These are phyloP conservation scores for Mycosphaerella arachidis DNA, from an alignment of 2,329 filamentous ascomycete genomes.

Conservation along the genomic window DNA sequence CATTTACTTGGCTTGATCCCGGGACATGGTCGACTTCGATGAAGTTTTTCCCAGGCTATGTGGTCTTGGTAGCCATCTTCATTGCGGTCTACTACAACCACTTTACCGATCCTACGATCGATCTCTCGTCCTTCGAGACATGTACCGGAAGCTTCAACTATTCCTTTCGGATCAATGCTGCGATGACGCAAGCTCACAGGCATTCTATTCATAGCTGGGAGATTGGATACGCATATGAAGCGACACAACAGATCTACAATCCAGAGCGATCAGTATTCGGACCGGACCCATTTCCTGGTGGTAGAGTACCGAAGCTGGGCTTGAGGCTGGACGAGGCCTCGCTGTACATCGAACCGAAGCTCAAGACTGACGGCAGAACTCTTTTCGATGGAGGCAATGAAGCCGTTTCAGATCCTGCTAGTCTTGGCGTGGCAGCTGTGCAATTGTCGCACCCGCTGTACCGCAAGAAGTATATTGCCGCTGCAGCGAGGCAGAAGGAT, in stretches of 20 bases:
- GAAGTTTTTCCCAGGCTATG: slow-evolving; percentile 18
- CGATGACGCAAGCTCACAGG: slow-evolving; percentile 26
- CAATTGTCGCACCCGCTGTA: slow-evolving; percentile 38
- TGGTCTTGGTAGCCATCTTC: slow-evolving; percentile 15
- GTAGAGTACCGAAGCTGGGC: slow-evolving; percentile 24
- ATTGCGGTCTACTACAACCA: slow-evolving; percentile 17
- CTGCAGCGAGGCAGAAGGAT: slow-evolving; percentile 39
- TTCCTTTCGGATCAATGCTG: slow-evolving; percentile 26
- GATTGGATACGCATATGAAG: slow-evolving; percentile 40
- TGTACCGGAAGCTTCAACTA: slow-evolving; percentile 27
- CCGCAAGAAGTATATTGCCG: slow-evolving; percentile 31
- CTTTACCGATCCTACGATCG: slow-evolving; percentile 13
- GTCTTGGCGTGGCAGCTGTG: slow-evolving; percentile 43
- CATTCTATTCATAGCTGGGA: slow-evolving; percentile 41
- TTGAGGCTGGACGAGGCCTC: slow-evolving; percentile 30
- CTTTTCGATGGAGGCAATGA: slow-evolving; percentile 35
- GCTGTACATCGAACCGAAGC: slow-evolving; percentile 26
- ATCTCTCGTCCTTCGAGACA: slow-evolving; percentile 17
- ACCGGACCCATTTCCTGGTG: slow-evolving; percentile 33
- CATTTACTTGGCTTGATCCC: slow-evolving; percentile 20
- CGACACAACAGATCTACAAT: slow-evolving; percentile 38
- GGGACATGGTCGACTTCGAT: slow-evolving; percentile 21
- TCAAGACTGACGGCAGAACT: slow-evolving; percentile 32
- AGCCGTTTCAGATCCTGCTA: slow-evolving; percentile 43
- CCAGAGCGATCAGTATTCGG: slow-evolving; percentile 38